Evolutionary conservation across 1,284 basidiomycete genomes (phyloP), one percentile per base, ranked within the genome.

Genomic region (Pseudozyma sp.): DNA sequence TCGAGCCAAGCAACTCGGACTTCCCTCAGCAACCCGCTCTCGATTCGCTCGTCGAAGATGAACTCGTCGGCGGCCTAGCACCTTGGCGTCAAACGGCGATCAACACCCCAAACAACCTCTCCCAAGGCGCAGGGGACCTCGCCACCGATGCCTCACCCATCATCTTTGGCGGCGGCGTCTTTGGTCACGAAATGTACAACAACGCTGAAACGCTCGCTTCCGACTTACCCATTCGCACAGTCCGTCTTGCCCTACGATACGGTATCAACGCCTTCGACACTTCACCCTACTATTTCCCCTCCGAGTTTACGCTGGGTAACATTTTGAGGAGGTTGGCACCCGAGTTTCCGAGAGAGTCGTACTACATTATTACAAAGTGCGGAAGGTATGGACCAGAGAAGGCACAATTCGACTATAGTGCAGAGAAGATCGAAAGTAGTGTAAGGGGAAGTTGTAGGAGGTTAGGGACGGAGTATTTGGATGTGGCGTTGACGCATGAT

Each of bases 191-290:
- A 40, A 82, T 82, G 79, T 84, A 82, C 75, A 82, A 80, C 44
- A 58, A 61, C 6, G 66, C 79, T 21, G 39, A 59, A 16, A 71
- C 76, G 5, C 40, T 80, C 8, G 53, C 70, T 14, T 73, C 76
- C 47, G 56, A 76, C 36, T 43, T 75, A 4, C 76, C 79, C 34
- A 50, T 80, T 13, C 78, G 70, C 42, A 81, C 79, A 3, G 60
- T 95, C 16, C 88, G 93, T 31, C 88, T 95, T 21, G 77, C 78
- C 31, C 67, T 84, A 53, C 57, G 93, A 52, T 95, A 95, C 85
- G 95, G 95, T 18, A 92, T 98, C 69, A 89, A 87, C 51, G 92
- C 93, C 0, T 94, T 99, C 83, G 96, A 99, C 84, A 98, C 86
- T 2, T 85, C 84, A 9, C 87, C 91, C 7, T 93, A 91, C 86